Evolutionary conservation across 345 rosid species (phyloP).

Genomic region (Luvunga scandens): DNA sequence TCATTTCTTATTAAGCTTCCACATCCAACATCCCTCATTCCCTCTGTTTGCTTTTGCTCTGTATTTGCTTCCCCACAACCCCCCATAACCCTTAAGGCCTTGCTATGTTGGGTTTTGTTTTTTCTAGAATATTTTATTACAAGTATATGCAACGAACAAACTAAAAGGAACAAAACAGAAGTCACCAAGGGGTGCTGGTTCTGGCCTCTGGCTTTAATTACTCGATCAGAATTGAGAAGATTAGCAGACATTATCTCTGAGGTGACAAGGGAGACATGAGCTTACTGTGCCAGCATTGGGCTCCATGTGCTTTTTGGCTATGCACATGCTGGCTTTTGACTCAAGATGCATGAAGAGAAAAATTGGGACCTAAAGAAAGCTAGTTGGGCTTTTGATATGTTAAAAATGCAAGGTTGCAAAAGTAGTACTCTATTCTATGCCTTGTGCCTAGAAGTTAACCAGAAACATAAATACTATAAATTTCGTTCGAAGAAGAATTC

Average conservation of each 20-base stretch:
- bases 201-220: too few relatives aligned
- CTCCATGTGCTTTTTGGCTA: conserved; percentile 59
- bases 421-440: neutral
- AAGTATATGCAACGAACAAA: too few relatives aligned
- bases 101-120: too few relatives aligned
- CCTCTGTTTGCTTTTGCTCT: neutral
- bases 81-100: too few relatives aligned
- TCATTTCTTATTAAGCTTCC: neutral
- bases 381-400: neutral
- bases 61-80: too few relatives aligned
- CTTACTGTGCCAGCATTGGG: conserved; percentile 41
- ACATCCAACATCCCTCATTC: neutral
- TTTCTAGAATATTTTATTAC: too few relatives aligned
- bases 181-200: too few relatives aligned
- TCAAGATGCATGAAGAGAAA: conserved; percentile 1
- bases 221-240: too few relatives aligned
- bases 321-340: conserved; percentile 69
- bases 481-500: neutral
- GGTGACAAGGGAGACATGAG: conserved; percentile 28
- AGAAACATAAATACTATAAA: neutral
- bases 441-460: neutral
- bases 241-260: too few relatives aligned
- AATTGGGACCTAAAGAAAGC: conserved; percentile 14
- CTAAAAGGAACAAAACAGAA: too few relatives aligned
- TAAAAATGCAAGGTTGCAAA: neutral